phyloP scores from a whole-genome alignment of 495 filamentous ascomycete species.

The Thermochaetoides thermophila region DNA sequence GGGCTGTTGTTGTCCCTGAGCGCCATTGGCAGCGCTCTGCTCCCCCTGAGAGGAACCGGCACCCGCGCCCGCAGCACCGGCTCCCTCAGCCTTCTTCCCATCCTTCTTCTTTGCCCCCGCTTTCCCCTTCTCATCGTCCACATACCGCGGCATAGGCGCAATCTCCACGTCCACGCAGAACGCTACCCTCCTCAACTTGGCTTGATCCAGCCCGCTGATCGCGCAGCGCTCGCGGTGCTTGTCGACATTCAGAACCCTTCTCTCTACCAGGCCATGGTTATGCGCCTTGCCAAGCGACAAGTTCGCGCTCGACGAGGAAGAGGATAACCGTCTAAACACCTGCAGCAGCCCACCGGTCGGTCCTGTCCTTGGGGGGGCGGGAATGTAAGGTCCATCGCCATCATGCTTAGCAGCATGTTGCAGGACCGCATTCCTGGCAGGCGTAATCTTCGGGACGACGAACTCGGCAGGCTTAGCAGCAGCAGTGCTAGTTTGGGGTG shows the following conservation, averaged over 20 bases:
- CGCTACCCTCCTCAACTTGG: conserved; percentile 70
- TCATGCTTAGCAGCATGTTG: conserved; percentile 33
- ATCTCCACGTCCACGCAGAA: conserved; percentile 98
- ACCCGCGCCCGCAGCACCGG: conserved; percentile 20
- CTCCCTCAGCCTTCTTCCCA: conserved; percentile 26
- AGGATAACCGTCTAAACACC: conserved; percentile 68
- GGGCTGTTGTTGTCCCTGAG: no score
- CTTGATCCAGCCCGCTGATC: conserved; percentile 63
- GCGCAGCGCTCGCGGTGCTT: conserved; percentile 60
- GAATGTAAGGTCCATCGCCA: conserved; percentile 46
- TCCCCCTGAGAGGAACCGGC: conserved; percentile 11
- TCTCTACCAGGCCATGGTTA: conserved; percentile 48
- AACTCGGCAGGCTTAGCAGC: conserved; percentile 39
- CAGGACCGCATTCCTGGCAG: conserved; percentile 37
- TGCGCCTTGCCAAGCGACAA: conserved; percentile 22
- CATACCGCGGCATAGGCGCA: conserved; percentile 46
- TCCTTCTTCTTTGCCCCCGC: conserved; percentile 47
- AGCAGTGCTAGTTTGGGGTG: conserved; percentile 26
- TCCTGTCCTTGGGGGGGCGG: conserved; percentile 47
- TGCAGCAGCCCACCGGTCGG: conserved; percentile 66
- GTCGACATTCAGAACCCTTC: conserved; percentile 77
- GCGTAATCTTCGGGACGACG: conserved; percentile 39
- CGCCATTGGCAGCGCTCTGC: conserved; percentile 17
- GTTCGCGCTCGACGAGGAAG: conserved; percentile 40
- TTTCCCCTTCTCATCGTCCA: conserved; percentile 20